Percentiles rank a stretch among this genome's conserved stretches.
phyloP scores from a whole-genome alignment of 148 eudicot genomes.

The Vaccinium macrocarpon region DNA sequence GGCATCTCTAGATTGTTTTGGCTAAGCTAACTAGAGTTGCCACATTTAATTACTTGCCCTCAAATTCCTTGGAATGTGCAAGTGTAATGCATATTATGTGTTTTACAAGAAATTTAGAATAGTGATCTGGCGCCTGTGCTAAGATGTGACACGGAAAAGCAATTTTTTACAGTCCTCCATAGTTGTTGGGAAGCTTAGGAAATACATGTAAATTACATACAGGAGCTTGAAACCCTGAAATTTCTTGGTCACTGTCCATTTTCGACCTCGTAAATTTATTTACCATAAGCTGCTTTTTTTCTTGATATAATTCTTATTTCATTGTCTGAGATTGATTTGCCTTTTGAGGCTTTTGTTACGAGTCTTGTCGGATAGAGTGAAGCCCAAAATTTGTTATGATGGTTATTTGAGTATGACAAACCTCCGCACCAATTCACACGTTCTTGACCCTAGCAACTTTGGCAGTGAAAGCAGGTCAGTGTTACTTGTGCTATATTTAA shows the following conservation, averaged over 20 bases:
- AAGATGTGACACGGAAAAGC: not conserved
- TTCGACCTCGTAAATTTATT: not conserved
- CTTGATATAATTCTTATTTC: not conserved
- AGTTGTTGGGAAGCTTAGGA: conserved; percentile 2
- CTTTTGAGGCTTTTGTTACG: not conserved
- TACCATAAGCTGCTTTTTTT: not conserved
- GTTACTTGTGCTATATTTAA: not conserved
- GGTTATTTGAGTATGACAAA: not conserved
- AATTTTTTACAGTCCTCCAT: not conserved
- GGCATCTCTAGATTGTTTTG: conserved; percentile 1
- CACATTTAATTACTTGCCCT: not conserved
- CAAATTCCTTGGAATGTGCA: not conserved
- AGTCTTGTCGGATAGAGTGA: not conserved
- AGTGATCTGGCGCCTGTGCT: not conserved
- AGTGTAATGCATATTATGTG: not conserved
- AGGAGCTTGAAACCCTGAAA: not conserved
- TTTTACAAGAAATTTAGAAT: not conserved
- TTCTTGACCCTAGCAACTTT: not conserved
- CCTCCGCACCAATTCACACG: not conserved
- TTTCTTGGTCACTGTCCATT: not conserved
- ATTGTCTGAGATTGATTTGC: not conserved
- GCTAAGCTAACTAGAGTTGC: not conserved
- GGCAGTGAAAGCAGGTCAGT: not conserved
- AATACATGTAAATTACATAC: not conserved
- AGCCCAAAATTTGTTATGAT: not conserved